Percentiles rank a stretch among this genome's conserved stretches.
Conservation (phyloP, 169 alveolate genomes). For the Plasmodium cynomolgi region DNA sequence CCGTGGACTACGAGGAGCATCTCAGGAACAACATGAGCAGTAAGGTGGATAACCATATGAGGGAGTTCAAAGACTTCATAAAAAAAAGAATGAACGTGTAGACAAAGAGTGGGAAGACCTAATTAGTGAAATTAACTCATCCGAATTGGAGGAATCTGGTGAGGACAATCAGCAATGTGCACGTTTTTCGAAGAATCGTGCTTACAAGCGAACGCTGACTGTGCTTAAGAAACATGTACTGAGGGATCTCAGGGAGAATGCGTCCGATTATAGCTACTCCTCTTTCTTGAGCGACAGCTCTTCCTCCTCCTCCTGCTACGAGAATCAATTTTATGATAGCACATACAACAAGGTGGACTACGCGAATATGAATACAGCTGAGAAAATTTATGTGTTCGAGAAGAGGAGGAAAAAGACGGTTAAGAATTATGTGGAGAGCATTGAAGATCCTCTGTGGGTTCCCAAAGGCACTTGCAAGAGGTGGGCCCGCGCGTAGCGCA, state of each 20-base stretch:
- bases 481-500: no score
- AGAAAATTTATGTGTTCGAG: conserved; percentile 23
- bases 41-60: background rate
- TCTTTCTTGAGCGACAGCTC: background rate
- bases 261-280: conserved; percentile 16
- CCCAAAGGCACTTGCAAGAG: conserved; percentile 43
- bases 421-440: background rate
- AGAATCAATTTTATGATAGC: conserved; percentile 22
- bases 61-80: background rate
- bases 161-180: background rate
- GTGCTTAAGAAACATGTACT: background rate
- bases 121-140: conserved; percentile 15
- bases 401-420: background rate
- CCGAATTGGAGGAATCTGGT: conserved; percentile 4
- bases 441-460: conserved; percentile 46
- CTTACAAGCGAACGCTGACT: background rate
- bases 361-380: background rate
- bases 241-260: background rate
- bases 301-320: conserved; percentile 5
- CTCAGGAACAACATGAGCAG: background rate
- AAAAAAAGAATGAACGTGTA: background rate
- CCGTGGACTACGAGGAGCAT: background rate
- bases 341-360: conserved; percentile 10
- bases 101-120: background rate
- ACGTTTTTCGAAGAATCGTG: background rate